phyloP scores from a whole-genome alignment of 1,284 basidiomycete genomes.

The Malassezia globosa region DNA sequence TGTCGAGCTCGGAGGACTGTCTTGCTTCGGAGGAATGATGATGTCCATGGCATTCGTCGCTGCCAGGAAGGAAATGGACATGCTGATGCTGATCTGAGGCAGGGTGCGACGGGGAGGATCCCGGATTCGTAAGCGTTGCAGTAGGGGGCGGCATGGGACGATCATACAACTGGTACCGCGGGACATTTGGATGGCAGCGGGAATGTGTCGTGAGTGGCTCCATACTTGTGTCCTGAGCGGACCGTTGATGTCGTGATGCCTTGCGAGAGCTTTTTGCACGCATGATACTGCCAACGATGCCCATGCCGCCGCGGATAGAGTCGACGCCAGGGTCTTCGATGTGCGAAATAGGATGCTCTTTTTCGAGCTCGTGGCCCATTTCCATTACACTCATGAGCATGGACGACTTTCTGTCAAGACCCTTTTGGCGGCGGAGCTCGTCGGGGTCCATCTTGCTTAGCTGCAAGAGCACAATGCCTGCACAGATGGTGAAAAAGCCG shows the following conservation, averaged over 20 bases:
- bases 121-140: too few species aligned
- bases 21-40: conserved; percentile 12
- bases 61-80: conserved; percentile 25
- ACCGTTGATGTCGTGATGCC: conserved; percentile 23
- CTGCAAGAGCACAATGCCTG: conserved; percentile 87
- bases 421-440: conserved; percentile 33
- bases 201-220: conserved; percentile 6
- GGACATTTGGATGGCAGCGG: conserved; percentile 17
- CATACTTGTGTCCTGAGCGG: conserved; percentile 20
- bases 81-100: conserved; percentile 15
- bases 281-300: conserved; percentile 42
- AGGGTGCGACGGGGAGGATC: too few species aligned
- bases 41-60: conserved; percentile 26
- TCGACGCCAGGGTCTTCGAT: conserved; percentile 46
- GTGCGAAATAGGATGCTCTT: conserved; percentile 17
- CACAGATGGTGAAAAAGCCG: conserved; percentile 70
- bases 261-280: conserved; percentile 39
- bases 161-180: conserved; percentile 40
- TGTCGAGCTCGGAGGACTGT: background rate
- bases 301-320: conserved; percentile 42
- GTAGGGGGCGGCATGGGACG: conserved; percentile 14
- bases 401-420: conserved; percentile 37
- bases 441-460: conserved; percentile 63
- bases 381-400: conserved; percentile 38
- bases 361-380: conserved; percentile 22